Evolutionary conservation across 2,329 filamentous ascomycete species (phyloP).

Genomic region (Lachnellula cervina): DNA sequence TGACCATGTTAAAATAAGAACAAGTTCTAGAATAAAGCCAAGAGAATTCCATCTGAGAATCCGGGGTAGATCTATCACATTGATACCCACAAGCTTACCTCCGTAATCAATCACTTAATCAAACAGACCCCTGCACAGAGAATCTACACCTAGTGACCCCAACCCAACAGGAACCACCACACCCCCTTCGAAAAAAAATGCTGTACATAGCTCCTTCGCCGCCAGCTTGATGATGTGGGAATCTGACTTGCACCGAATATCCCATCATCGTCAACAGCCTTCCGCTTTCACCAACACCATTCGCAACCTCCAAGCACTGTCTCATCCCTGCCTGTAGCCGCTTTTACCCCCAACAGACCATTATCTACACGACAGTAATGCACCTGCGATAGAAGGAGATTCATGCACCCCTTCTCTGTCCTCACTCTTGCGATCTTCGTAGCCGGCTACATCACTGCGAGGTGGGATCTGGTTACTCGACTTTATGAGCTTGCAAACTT

Average conservation of each 20-base stretch:
- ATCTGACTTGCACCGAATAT: constrained; percentile 1
- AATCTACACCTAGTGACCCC: too few relatives aligned
- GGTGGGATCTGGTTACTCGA: constrained; percentile 96
- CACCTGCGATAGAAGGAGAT: constrained; percentile 29
- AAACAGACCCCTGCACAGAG: too few relatives aligned
- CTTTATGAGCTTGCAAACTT: constrained; percentile 96
- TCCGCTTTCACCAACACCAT: not conserved
- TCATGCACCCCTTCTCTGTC: constrained; percentile 96
- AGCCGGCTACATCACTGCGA: constrained; percentile 97
- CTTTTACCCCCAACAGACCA: not conserved
- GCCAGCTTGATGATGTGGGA: constrained; percentile 15
- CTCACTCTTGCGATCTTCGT: constrained; percentile 97
- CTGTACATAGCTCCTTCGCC: constrained; percentile 5
- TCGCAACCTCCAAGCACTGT: constrained; percentile 4
- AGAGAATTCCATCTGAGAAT: too few relatives aligned
- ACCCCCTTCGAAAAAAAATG: not conserved
- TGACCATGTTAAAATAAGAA: too few relatives aligned
- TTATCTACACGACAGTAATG: constrained; percentile 21
- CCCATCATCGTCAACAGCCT: not conserved
- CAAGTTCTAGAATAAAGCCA: too few relatives aligned
- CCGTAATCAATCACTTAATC: too few relatives aligned
- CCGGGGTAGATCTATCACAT: too few relatives aligned
- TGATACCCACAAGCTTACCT: too few relatives aligned
- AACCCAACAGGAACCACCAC: not conserved
- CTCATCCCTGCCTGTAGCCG: constrained; percentile 1